These are phyloP conservation scores for Apiospora hydei DNA, from an alignment of 2,329 filamentous ascomycete species.

Conservation along the genomic window DNA sequence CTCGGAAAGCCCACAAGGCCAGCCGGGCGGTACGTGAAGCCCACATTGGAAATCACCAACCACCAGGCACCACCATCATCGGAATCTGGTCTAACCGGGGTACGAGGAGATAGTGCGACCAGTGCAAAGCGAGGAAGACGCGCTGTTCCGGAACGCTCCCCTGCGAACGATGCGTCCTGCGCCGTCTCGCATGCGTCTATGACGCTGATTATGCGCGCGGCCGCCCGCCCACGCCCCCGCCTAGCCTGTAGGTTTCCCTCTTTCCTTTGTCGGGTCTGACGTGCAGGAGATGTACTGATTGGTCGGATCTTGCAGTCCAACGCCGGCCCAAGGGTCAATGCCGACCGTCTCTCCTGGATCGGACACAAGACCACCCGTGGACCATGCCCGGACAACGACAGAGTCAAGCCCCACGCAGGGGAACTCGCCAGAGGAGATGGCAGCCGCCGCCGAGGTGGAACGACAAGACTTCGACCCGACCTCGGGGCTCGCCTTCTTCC, in stretches of 20 bases:
- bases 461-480: conserved; percentile 64
- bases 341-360: background rate
- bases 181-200: conserved; percentile 42
- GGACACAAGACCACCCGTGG: no score
- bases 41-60: no score
- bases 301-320: no score
- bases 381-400: no score
- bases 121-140: conserved; percentile 48
- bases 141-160: conserved; percentile 48
- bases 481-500: conserved; percentile 62
- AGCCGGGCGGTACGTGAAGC: conserved; percentile 23
- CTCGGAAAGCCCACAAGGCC: conserved; percentile 18
- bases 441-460: conserved; percentile 48
- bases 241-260: conserved; percentile 24
- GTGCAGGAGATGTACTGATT: background rate
- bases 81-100: background rate
- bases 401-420: conserved; percentile 23
- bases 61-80: no score
- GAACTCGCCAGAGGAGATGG: conserved; percentile 35
- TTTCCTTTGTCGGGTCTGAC: no score
- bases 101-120: conserved; percentile 39
- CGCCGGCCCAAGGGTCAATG: background rate
- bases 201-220: conserved; percentile 46
- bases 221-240: conserved; percentile 46
- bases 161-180: conserved; percentile 42